Evolutionary conservation across 129 eudicot genomes (phyloP).

Genomic region (Flaveria bidentis): DNA sequence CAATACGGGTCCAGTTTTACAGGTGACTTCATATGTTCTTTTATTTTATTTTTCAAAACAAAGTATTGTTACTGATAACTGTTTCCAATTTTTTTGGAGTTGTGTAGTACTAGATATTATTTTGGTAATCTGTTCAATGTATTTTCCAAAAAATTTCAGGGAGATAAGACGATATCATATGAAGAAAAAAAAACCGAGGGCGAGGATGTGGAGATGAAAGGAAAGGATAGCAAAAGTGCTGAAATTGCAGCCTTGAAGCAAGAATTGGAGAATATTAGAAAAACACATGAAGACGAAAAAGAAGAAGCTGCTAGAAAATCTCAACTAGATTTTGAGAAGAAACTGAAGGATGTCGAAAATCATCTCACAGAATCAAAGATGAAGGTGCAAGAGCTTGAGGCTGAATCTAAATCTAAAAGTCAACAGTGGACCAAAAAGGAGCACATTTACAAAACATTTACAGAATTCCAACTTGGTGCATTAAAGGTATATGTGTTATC

Average conservation of each 20-base stretch:
- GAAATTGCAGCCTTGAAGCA: conserved; percentile 50
- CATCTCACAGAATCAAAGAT: conserved; percentile 52
- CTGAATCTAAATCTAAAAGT: conserved; percentile 44
- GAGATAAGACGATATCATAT: conserved; percentile 42
- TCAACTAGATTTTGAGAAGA: conserved; percentile 57
- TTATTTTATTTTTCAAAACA: neutral
- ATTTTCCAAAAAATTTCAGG: conserved; percentile 33
- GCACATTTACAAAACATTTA: conserved; percentile 58
- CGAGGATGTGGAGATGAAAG: conserved; percentile 43
- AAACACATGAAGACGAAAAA: conserved; percentile 46
- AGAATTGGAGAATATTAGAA: conserved; percentile 54
- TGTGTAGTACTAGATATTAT: neutral
- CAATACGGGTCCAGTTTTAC: conserved; percentile 22
- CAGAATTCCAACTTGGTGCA: conserved; percentile 70
- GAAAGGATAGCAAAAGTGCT: conserved; percentile 40
- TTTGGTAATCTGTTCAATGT: neutral
- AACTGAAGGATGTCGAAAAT: conserved; percentile 44
- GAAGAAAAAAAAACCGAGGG: conserved; percentile 57
- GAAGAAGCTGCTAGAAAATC: conserved; percentile 46
- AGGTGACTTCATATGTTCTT: conserved; percentile 14
- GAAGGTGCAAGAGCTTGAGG: conserved; percentile 62
- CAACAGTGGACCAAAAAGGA: conserved; percentile 62
- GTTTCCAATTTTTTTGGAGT: neutral
- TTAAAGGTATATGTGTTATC: conserved; percentile 43
- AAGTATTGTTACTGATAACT: neutral